Percentiles rank a stretch among this genome's conserved stretches.
These are phyloP conservation scores for Globisporangium paddicum DNA, from an alignment of 352 stramenopile species.

Conservation along the genomic window DNA sequence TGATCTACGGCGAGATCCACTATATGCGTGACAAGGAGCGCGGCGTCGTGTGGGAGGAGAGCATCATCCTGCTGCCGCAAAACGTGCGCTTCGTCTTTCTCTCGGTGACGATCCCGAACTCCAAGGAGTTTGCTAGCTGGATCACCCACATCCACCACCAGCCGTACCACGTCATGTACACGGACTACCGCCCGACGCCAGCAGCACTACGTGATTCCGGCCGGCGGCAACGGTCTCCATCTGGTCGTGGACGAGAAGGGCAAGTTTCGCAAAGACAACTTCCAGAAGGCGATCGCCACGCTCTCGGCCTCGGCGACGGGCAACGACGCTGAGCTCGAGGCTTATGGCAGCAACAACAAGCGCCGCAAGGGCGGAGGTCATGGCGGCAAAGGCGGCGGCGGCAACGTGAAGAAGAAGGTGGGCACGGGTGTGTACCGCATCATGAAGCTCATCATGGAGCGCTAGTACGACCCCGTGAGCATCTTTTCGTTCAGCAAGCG, in stretches of 20 bases:
- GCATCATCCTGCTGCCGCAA: conserved; percentile 98
- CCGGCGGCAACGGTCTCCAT: conserved; percentile 94
- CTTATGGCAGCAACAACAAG: conserved; percentile 74
- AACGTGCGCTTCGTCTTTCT: conserved; percentile 99
- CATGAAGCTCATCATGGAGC: conserved; percentile 98
- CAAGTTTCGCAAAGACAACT: conserved; percentile 98
- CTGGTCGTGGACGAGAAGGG: conserved; percentile 99
- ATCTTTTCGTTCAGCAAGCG: conserved; percentile 99
- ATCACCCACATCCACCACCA: conserved; percentile 99
- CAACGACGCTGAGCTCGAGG: conserved; percentile 72
- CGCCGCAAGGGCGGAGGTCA: conserved; percentile 43
- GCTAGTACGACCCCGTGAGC: conserved; percentile 97
- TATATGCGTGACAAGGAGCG: conserved; percentile 99
- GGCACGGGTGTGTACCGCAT: conserved; percentile 96
- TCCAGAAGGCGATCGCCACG: conserved; percentile 90
- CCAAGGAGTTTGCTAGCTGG: conserved; percentile 95
- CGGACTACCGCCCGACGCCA: conserved; percentile 98
- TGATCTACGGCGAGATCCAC: conserved; percentile 99
- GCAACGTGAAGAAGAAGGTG: conserved; percentile 89
- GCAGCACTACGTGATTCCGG: conserved; percentile 98
- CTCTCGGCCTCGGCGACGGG: conserved; percentile 54
- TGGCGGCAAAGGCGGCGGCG: conserved; percentile 16
- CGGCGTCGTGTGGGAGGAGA: conserved; percentile 98
- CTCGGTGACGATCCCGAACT: conserved; percentile 98
- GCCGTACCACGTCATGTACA: conserved; percentile 99